Evolutionary conservation across 495 filamentous ascomycete species (phyloP).

Genomic region (Penicillium salamii): DNA sequence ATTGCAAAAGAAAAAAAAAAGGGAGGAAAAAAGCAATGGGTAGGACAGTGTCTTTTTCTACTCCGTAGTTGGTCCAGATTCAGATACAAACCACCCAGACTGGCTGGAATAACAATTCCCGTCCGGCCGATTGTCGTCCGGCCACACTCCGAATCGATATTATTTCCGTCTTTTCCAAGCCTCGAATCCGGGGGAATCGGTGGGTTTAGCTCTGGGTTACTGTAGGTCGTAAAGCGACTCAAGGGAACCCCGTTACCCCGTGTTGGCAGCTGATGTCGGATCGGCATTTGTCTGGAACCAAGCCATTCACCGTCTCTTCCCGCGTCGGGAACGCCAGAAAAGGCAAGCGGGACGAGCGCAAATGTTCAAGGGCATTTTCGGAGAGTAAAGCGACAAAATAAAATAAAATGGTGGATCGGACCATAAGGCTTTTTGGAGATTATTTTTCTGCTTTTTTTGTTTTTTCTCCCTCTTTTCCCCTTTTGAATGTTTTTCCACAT

Average conservation of each 20-base stretch:
- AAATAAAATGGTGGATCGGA: background rate
- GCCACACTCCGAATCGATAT: conserved; percentile 7
- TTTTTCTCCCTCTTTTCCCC: too few relatives aligned
- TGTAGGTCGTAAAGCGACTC: too few relatives aligned
- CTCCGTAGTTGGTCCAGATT: conserved; percentile 4
- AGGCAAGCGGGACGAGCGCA: conserved; percentile 17
- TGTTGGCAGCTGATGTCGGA: conserved; percentile 15
- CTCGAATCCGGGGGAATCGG: conserved; percentile 7
- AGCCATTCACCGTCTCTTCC: conserved; percentile 10
- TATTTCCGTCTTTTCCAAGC: background rate
- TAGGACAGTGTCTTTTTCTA: conserved; percentile 1
- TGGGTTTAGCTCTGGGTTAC: background rate
- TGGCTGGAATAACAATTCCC: conserved; percentile 17
- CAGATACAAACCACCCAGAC: conserved; percentile 4
- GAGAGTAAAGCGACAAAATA: conserved; percentile 15
- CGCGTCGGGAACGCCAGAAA: conserved; percentile 24
- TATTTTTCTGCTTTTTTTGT: too few relatives aligned
- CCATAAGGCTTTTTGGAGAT: conserved; percentile 2
- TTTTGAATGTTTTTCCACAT: conserved; percentile 1
- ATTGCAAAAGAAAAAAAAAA: background rate
- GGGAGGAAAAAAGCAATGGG: background rate
- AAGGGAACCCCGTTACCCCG: background rate
- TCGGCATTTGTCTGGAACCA: conserved; percentile 17
- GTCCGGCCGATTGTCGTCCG: conserved; percentile 5
- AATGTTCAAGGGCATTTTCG: conserved; percentile 5